These are phyloP conservation scores for Russula sp. DNA, from an alignment of 768 basidiomycete genomes.

Conservation along the genomic window DNA sequence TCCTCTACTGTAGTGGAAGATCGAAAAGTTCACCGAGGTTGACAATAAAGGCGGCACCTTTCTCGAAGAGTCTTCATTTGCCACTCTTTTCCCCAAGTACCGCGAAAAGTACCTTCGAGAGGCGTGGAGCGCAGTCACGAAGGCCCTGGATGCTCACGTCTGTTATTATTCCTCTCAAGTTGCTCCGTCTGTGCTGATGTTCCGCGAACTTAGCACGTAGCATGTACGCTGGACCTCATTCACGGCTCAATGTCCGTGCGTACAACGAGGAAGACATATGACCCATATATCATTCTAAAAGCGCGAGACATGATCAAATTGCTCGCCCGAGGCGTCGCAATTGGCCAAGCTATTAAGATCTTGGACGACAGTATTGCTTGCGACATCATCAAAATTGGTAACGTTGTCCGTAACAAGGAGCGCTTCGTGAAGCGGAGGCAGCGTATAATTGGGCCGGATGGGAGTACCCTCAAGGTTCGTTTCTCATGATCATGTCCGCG, in stretches of 20 bases:
- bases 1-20: slow-evolving; percentile 54
- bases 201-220: slow-evolving; percentile 55
- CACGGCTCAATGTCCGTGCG: slow-evolving; percentile 97
- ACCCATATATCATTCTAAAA: slow-evolving; percentile 95
- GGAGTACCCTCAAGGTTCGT: slow-evolving; percentile 90
- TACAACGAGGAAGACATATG: slow-evolving; percentile 95
- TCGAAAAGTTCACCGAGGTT: slow-evolving; percentile 65
- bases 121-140: slow-evolving; percentile 88
- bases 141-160: slow-evolving; percentile 76
- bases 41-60: slow-evolving; percentile 84
- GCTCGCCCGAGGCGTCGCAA: slow-evolving; percentile 83
- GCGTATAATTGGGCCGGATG: slow-evolving; percentile 95
- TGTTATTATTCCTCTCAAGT: slow-evolving; percentile 21
- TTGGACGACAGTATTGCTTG: slow-evolving; percentile 86
- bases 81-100: slow-evolving; percentile 97
- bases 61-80: slow-evolving; percentile 95
- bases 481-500: not conserved
- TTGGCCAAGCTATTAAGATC: slow-evolving; percentile 82
- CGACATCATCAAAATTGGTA: slow-evolving; percentile 98
- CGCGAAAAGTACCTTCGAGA: slow-evolving; percentile 95
- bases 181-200: not conserved
- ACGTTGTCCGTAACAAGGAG: slow-evolving; percentile 89
- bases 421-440: slow-evolving; percentile 94
- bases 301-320: slow-evolving; percentile 95
- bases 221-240: slow-evolving; percentile 89